Evolutionary conservation across 371 early-diverging fungal genomes (phyloP), one percentile per base, ranked within the genome.

Genomic region (Mucor racemosus): DNA sequence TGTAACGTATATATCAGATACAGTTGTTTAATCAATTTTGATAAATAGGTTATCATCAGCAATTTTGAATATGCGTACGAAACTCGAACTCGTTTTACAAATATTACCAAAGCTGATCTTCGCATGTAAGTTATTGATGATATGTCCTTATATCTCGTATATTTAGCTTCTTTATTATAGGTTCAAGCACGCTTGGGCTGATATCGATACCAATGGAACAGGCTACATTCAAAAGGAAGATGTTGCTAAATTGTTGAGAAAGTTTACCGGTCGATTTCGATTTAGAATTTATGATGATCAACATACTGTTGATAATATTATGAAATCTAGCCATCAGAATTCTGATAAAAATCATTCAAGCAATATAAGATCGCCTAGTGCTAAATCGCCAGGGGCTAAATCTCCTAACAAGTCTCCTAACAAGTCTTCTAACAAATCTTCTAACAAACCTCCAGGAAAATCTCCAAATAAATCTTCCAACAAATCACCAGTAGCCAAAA

Each of bases 1-100:
- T 1, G 5, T 13, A 17, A 10, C 19, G 6, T 39, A 35, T 17
- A 0, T 40, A 11, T 31, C 10, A 9, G 6, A 19, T 14, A 58
- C 26, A 8, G 5, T n/a, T 38, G 21, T 14, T 56, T 33, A 14
- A 42, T 11, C 15, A 6, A 10, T 54, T 31, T 17, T 19, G 7
- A 4, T n/a, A 10, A 17, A 7, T 67, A 82, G 82, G 77, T 80
- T 26, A 84, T 87, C 34, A 83, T 87, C 66, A 84, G 82, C 58
- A 87, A 87, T 53, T 87, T 87, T 72, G 85, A 86, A 13, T 85
- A 86, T 41, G 76, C 87, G 0, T 87, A 87, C 57, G 86, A 85
- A 36, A 82, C 84, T 0, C 73, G 84, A 63, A 81, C 87, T 1
- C 70, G 85, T 3, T 85, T 84, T 44, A 87, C 87, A 1, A 72